Conservation (phyloP, 768 basidiomycete species). For the Tephrocybe sp. region DNA sequence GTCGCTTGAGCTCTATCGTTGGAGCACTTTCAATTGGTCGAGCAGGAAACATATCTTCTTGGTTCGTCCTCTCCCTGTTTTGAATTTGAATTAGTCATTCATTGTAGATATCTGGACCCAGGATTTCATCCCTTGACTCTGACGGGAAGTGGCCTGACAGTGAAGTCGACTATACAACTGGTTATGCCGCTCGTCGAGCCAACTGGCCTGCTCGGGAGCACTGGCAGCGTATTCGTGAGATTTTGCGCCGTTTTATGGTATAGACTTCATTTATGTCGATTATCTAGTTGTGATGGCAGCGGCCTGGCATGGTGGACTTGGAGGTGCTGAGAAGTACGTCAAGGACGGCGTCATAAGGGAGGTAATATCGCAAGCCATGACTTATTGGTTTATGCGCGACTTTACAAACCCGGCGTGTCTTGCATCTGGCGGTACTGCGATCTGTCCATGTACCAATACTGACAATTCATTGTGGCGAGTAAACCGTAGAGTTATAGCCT, state of each 20-base stretch:
- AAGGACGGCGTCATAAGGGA: conserved; percentile 37
- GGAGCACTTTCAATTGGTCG: conserved; percentile 29
- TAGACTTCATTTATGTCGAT: not conserved
- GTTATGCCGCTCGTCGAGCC: conserved; percentile 59
- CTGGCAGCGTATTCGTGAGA: conserved; percentile 52
- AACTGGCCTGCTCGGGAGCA: conserved; percentile 71
- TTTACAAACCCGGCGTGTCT: conserved; percentile 55
- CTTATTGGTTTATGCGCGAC: conserved; percentile 64
- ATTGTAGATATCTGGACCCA: conserved; percentile 17
- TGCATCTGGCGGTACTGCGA: conserved; percentile 48
- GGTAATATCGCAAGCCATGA: conserved; percentile 50
- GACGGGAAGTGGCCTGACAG: conserved; percentile 55
- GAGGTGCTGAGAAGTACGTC: conserved; percentile 40
- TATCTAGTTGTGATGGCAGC: conserved; percentile 50
- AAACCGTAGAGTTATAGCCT: not conserved
- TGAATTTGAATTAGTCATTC: not conserved
- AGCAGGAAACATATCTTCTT: conserved; percentile 20
- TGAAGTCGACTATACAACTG: conserved; percentile 61
- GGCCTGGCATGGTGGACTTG: conserved; percentile 55
- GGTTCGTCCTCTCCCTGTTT: not conserved
- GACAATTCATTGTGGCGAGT: conserved; percentile 41
- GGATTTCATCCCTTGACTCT: conserved; percentile 47
- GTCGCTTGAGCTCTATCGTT: conserved; percentile 44
- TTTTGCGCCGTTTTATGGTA: not conserved
- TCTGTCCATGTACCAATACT: conserved; percentile 56